These are phyloP conservation scores for Atalantia buxifolia DNA, from an alignment of 345 rosid species.

Conservation along the genomic window DNA sequence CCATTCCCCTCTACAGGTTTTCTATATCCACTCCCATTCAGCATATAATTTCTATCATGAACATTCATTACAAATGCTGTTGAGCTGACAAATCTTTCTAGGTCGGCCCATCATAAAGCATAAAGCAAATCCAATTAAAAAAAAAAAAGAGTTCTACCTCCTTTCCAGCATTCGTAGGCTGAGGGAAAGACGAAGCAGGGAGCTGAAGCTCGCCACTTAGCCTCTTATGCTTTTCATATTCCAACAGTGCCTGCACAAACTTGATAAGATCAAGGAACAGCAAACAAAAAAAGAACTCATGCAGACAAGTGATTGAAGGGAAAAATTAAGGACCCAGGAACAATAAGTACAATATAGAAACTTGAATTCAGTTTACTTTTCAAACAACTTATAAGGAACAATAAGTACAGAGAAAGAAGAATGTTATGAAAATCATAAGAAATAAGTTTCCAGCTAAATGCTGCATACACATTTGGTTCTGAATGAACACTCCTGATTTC, in stretches of 20 bases:
- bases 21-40: background rate
- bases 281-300: slow-evolving; percentile 1
- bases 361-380: background rate
- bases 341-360: background rate
- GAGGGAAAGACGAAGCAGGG: slow-evolving; percentile 52
- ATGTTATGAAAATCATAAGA: background rate
- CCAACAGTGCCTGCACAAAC: slow-evolving; percentile 67
- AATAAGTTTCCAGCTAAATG: slow-evolving; percentile 2
- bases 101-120: background rate
- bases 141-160: slow-evolving; percentile 48
- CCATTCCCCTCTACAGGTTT: background rate
- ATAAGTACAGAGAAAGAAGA: background rate
- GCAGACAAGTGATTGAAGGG: background rate
- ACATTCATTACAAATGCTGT: background rate
- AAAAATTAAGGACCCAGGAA: background rate
- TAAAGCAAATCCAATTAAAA: background rate
- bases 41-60: background rate
- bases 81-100: background rate
- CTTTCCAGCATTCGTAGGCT: slow-evolving; percentile 53
- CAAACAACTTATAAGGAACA: background rate
- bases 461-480: background rate
- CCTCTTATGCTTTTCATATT: slow-evolving; percentile 73
- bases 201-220: slow-evolving; percentile 73
- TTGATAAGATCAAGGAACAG: slow-evolving; percentile 20
- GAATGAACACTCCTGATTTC: background rate